These are phyloP conservation scores for Pseudofabraea citricarpa DNA, from an alignment of 2,329 filamentous ascomycete genomes.

Conservation along the genomic window DNA sequence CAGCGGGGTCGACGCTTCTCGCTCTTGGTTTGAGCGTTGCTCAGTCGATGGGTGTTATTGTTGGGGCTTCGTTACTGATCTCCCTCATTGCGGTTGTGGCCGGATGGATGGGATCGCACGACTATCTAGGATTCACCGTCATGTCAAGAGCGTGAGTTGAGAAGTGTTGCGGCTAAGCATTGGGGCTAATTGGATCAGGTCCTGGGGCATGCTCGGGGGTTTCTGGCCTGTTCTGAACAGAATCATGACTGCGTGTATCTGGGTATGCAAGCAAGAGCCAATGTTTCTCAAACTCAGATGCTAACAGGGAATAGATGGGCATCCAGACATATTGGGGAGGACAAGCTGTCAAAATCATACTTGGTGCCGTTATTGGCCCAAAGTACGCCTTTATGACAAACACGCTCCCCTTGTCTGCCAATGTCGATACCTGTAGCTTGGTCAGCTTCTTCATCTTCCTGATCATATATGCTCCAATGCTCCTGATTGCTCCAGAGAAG, in stretches of 20 bases:
- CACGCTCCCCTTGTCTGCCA: slow-evolving; percentile 20
- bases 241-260: slow-evolving; percentile 27
- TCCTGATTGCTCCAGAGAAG: slow-evolving; percentile 26
- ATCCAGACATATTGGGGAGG: slow-evolving; percentile 27
- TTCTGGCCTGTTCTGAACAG: slow-evolving; percentile 29
- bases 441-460: slow-evolving; percentile 29
- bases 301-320: no score
- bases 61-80: slow-evolving; percentile 28
- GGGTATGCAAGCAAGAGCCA: no score
- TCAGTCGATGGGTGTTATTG: slow-evolving; percentile 28
- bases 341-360: slow-evolving; percentile 27
- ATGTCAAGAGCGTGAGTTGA: slow-evolving; percentile 18
- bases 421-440: slow-evolving; percentile 22
- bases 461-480: slow-evolving; percentile 21
- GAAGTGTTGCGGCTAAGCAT: not conserved
- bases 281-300: no score
- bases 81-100: slow-evolving; percentile 28
- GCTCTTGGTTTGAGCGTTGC: slow-evolving; percentile 25
- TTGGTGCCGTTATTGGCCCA: slow-evolving; percentile 23
- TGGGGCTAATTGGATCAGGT: slow-evolving; percentile 5
- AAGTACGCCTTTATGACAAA: slow-evolving; percentile 22
- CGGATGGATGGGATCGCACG: slow-evolving; percentile 30
- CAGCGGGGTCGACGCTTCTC: slow-evolving; percentile 22
- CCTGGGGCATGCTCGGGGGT: slow-evolving; percentile 27
- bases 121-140: slow-evolving; percentile 30